phyloP scores from a whole-genome alignment of 2,329 filamentous ascomycete species.

The Gremmenia infestans region DNA sequence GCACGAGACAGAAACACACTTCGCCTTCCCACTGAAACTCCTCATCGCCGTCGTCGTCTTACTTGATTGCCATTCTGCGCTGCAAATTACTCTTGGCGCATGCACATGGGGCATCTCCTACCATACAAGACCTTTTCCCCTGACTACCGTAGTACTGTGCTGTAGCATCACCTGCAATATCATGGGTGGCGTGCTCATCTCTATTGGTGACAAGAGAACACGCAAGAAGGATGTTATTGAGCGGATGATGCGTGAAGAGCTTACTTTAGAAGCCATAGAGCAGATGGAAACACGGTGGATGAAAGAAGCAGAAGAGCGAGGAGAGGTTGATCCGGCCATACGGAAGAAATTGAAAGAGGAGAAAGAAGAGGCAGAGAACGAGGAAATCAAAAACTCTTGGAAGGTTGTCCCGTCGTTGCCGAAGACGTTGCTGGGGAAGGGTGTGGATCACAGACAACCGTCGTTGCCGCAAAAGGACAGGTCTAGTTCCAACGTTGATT shows the following conservation, averaged over 20 bases:
- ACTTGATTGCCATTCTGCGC: slow-evolving; percentile 70
- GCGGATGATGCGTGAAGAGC: slow-evolving; percentile 67
- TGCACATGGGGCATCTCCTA: slow-evolving; percentile 76
- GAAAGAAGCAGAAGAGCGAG: slow-evolving; percentile 61
- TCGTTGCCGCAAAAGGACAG: slow-evolving; percentile 17
- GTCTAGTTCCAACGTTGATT: slow-evolving; percentile 5
- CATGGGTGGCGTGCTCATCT: slow-evolving; percentile 69
- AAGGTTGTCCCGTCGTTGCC: slow-evolving; percentile 22
- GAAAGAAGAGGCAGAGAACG: slow-evolving; percentile 36
- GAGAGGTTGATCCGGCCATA: slow-evolving; percentile 18
- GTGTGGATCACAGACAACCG: slow-evolving; percentile 25
- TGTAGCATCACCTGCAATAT: slow-evolving; percentile 75
- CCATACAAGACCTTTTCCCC: slow-evolving; percentile 58
- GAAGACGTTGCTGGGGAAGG: slow-evolving; percentile 24
- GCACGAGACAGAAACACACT: slow-evolving; percentile 77
- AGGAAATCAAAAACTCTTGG: slow-evolving; percentile 25
- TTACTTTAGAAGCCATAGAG: slow-evolving; percentile 60
- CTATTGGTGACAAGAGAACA: slow-evolving; percentile 67
- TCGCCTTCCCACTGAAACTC: slow-evolving; percentile 68
- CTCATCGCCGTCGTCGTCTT: slow-evolving; percentile 71
- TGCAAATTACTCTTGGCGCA: slow-evolving; percentile 74
- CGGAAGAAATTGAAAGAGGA: slow-evolving; percentile 47
- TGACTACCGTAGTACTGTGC: slow-evolving; percentile 76
- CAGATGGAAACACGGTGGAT: slow-evolving; percentile 85
- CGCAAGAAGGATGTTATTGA: slow-evolving; percentile 82